phyloP scores from a whole-genome alignment of 1,284 basidiomycete species.

The Leccinum solheimii region DNA sequence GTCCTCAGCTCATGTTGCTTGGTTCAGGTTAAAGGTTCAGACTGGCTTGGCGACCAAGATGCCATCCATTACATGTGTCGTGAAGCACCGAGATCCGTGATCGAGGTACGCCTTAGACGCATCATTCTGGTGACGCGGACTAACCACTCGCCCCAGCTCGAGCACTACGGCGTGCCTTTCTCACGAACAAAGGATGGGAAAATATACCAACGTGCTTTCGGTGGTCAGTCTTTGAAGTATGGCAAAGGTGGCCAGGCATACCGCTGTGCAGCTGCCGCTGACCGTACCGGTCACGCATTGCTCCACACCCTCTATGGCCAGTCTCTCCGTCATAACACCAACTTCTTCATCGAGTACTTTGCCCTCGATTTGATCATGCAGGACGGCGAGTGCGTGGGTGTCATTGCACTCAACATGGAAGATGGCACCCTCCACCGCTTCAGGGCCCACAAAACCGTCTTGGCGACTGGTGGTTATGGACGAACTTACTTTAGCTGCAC shows the following conservation, averaged over 20 bases:
- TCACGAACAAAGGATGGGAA: slow-evolving; percentile 99
- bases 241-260: slow-evolving; percentile 99
- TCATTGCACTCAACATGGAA: slow-evolving; percentile 99
- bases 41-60: slow-evolving; percentile 99
- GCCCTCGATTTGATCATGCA: slow-evolving; percentile 98
- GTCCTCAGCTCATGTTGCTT: slow-evolving; percentile 14
- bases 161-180: slow-evolving; percentile 99
- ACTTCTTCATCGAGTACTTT: slow-evolving; percentile 99
- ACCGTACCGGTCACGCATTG: slow-evolving; percentile 98
- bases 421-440: slow-evolving; percentile 99
- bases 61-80: slow-evolving; percentile 99
- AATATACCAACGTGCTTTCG: slow-evolving; percentile 99
- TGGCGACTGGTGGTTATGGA: slow-evolving; percentile 98
- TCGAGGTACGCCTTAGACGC: slow-evolving; percentile 61
- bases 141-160: slow-evolving; percentile 63
- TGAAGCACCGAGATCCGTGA: slow-evolving; percentile 91
- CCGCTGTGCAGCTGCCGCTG: slow-evolving; percentile 97
- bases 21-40: slow-evolving; percentile 91
- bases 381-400: slow-evolving; percentile 98
- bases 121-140: neutral
- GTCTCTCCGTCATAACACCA: slow-evolving; percentile 98
- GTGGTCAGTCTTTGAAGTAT: slow-evolving; percentile 96
- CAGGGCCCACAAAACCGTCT: slow-evolving; percentile 97
- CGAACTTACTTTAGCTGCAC: slow-evolving; percentile 99
- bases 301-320: slow-evolving; percentile 99